Base-by-base conservation (phyloP, 169 alveolate genomes). In the Eimeria acervulina region DNA sequence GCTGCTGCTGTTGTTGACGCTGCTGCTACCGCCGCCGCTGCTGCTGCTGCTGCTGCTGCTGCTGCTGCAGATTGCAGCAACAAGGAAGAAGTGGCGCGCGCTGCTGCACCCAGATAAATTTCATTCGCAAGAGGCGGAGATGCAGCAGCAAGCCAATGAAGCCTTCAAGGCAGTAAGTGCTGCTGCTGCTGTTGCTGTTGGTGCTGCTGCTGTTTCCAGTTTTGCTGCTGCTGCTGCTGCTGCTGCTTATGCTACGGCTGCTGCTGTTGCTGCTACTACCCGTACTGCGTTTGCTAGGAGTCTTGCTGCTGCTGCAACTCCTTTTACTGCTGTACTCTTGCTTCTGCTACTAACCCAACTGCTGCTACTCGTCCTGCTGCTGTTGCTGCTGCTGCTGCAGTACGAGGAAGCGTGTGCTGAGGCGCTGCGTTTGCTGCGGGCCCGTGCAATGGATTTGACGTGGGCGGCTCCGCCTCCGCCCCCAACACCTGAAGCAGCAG, bases 381-480 rank as follows among this genome's bases (percentile, higher is more conserved):
- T 88, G 47, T 26, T 70, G 63, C 85, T 31, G 55, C 6, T 36
- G 23, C 28, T 47, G 72, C 88, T 52, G 76, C 89, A 90, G 95
- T 90, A 68, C 31, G 88, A 90, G 38, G 84, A 68, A 15, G 95
- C 95, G 13, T 55, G 80, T 38, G 78, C 47, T 1, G 95, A 90
- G 89, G 95, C 95, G 76, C 40, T 72, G 63, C 95, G 89, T 21
- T 17, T 70, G 55, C 89, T 90, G 52, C 51, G 47, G 38, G 59
- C 59, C 40, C 95, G 95, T 42, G 33, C 88, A 2, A 61, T 90
- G 44, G 95, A 90, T 28, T 36, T 81, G 13, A 33, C 76, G 17
- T 90, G 95, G 95, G 52, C 95, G 0, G 88, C n/a, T 23, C 95
- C 95, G 36, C 95, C 95, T 15, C 90, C 89, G 6, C 95, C 95